Base-by-base conservation (phyloP, 1,139 yeast species). In the Casaregolazyma suthepensis region DNA sequence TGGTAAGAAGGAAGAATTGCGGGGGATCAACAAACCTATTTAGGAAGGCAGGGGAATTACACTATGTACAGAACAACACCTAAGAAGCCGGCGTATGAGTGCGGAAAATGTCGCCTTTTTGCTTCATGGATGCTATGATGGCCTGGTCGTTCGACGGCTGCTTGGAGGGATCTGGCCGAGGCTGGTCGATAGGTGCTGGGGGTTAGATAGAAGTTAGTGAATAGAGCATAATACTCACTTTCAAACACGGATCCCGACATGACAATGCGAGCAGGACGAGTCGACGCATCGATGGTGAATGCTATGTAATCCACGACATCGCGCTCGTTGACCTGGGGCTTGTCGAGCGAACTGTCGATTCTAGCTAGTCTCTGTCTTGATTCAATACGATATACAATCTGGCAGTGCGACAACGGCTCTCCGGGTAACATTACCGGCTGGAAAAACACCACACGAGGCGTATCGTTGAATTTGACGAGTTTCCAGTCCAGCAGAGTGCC, bases 181-280 rank as follows among this genome's bases (percentile, higher is more conserved):
- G 72, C n/a, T 62, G 62, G 12, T 58, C 61, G 20, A 67, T 54
- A 1, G 72, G 71, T 15, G 71, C 62, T 59, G 13, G 31, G 31
- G 26, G 50, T 23, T 23, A 17, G 42, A 15, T 23, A 47, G 50
- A 52, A 38, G 10, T 13, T 22, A 13, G 17, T 3, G 19, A n/a
- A 20, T 4, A 1, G 20, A 20, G 20, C 17, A n/a, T 10, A 48
- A 43, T 23, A 57, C 58, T 68, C 68, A 58, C 83, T 80, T 64
- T 88, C 96, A 65, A 90, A 90, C 15, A 89, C 75, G 10, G 94
- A 81, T 15, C 97, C 97, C 35, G 88, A 88, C 58, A 89, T 74
- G 29, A 78, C 78, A 56, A 85, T 74, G 54, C 83, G 82, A 9
- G 71, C 61, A 2, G 74, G 74, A 54, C 83, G 78, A 31, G 83